Evolutionary conservation across 2,329 filamentous ascomycete species (phyloP).

Genomic region (Botrytis porri): DNA sequence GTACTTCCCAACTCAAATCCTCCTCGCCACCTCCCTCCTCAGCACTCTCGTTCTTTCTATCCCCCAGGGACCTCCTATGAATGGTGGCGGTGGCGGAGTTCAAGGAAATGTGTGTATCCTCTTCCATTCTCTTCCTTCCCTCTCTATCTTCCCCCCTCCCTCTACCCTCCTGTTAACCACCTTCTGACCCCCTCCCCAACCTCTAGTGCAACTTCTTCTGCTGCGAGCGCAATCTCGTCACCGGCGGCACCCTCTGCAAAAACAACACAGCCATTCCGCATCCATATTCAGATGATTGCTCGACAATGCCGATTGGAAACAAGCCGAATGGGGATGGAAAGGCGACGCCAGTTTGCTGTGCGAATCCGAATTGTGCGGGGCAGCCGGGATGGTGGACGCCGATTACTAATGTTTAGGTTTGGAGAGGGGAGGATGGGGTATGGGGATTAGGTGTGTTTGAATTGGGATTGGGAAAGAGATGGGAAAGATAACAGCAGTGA

Average conservation of each 20-base stretch:
- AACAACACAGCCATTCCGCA: not conserved
- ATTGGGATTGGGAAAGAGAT: not conserved
- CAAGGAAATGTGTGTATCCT: not conserved
- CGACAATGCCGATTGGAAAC: not conserved
- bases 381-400: not conserved
- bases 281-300: not conserved
- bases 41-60: not conserved
- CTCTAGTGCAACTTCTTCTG: conserved; percentile 6
- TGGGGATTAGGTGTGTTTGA: too few species aligned
- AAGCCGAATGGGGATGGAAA: not conserved
- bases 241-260: not conserved
- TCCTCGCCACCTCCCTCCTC: not conserved
- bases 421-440: not conserved
- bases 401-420: not conserved
- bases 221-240: not conserved
- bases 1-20: not conserved
- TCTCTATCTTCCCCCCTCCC: accelerated
- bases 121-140: too few species aligned
- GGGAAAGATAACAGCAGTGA: too few species aligned
- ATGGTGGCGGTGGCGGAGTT: not conserved
- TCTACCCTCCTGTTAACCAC: too few species aligned
- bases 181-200: not conserved
- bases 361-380: not conserved
- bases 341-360: not conserved
- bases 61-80: not conserved